Evolutionary conservation across 257 asterid species (phyloP), one percentile per base, ranked within the genome.

Genomic region (Apocynum venetum): DNA sequence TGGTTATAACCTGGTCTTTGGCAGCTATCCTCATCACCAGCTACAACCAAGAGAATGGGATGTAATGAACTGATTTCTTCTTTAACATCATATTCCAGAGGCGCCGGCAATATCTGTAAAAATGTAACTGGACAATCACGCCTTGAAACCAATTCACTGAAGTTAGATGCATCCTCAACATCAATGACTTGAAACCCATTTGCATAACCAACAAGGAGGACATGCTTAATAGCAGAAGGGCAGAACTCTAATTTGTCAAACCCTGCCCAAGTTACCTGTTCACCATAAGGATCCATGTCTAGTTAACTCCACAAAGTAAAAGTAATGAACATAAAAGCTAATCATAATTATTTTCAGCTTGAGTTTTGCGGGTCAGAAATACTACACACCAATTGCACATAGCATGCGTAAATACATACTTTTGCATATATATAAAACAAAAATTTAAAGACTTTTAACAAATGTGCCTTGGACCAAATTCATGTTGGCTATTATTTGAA

Each of bases 231-330:
- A 48, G 86, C 81, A 76, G 78, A 74, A 57, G 90, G 79, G 83
- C 85, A 73, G 65, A 83, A 81, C 86, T 88, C 91, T 75, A 91
- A 77, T 78, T 87, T 85, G 89, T 89, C 96, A 84, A 91, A 91
- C 82, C 91, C 94, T 79, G 94, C 96, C 96, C 96, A 91, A 46
- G 86, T 63, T 51, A 91, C 96, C 96, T 91, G 89, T 69, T 78
- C 60, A 25, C 31, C 31, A 83, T 41, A 59, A 76, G 57, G 52
- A 73, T 73, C 48, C 83, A 85, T 85, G 73, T 63, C 64, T 71
- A 53, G 40, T 17, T 55, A 52, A 14, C 52, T 46, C 11, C 68
- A 19, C 15, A 3, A 10, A 57, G 35, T 19, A 59, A 72, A 72
- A 72, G 8, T 7, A 51, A 51, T 48, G 64, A 13, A 51, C 11